Percentiles rank a stretch among this genome's conserved stretches.
phyloP scores from a whole-genome alignment of 2,329 filamentous ascomycete species.

The Ophiostoma angusticollis region DNA sequence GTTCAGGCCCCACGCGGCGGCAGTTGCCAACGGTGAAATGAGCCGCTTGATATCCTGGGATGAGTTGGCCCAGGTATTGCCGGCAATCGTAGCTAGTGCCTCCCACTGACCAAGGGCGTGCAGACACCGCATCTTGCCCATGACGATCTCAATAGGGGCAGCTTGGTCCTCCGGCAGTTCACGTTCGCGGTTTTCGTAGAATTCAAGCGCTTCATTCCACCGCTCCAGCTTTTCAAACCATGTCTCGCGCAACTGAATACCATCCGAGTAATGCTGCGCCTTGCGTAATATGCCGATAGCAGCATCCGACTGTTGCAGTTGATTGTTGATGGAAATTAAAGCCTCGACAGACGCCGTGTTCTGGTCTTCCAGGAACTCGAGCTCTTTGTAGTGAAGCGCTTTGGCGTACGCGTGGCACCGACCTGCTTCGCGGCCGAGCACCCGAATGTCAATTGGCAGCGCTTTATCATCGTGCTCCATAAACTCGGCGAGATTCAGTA shows the following conservation, averaged over 20 bases:
- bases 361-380: conserved; percentile 96
- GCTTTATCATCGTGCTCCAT: conserved; percentile 99
- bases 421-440: conserved; percentile 84
- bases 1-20: conserved; percentile 87
- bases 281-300: conserved; percentile 95
- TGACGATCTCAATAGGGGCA: conserved; percentile 80
- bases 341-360: conserved; percentile 92
- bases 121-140: conserved; percentile 98
- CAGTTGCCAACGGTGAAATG: conserved; percentile 87
- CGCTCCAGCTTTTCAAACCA: conserved; percentile 98
- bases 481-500: conserved; percentile 94
- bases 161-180: conserved; percentile 46
- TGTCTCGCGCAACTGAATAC: conserved; percentile 87
- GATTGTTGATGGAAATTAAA: conserved; percentile 97
- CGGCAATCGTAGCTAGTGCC: conserved; percentile 71
- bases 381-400: conserved; percentile 94
- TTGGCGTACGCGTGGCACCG: conserved; percentile 98
- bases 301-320: conserved; percentile 94
- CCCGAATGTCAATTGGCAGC: conserved; percentile 89
- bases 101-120: conserved; percentile 98
- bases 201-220: conserved; percentile 92
- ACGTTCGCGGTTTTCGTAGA: conserved; percentile 76
- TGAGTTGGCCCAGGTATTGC: conserved; percentile 89
- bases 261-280: conserved; percentile 86
- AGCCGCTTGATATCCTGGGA: conserved; percentile 74